Conservation (phyloP, 768 basidiomycete genomes). For the Podaxis sp. region DNA sequence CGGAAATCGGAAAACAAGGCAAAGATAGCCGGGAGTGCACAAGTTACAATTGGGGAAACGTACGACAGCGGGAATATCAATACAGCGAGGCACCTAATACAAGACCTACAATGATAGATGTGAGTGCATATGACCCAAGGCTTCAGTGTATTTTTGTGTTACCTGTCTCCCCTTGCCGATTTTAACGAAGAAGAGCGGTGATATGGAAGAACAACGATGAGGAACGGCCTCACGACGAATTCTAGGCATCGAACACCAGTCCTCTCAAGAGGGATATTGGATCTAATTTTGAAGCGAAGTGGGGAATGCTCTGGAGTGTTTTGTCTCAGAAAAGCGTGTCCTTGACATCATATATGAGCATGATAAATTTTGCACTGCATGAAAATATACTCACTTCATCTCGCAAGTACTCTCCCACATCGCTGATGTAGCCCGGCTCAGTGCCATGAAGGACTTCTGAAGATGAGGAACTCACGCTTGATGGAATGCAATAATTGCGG, state of each 20-base stretch:
- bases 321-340: constrained; percentile 70
- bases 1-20: background rate
- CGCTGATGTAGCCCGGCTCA: constrained; percentile 45
- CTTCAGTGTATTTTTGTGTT: background rate
- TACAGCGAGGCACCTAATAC: background rate
- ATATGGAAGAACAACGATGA: too few species aligned
- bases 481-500: constrained; percentile 96
- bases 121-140: background rate
- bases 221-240: too few species aligned
- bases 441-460: constrained; percentile 14
- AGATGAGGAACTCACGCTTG: constrained; percentile 69
- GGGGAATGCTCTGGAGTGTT: background rate
- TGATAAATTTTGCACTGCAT: constrained; percentile 18
- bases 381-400: constrained; percentile 69
- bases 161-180: background rate
- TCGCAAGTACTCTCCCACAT: constrained; percentile 96
- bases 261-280: background rate
- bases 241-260: background rate
- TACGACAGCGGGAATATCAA: background rate
- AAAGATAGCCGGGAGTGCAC: background rate
- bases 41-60: background rate
- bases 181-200: background rate
- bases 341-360: constrained; percentile 32
- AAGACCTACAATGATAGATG: background rate
- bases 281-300: background rate